phyloP scores from a whole-genome alignment of 2,329 filamentous ascomycete genomes.

The Aspergillus tubingensis region DNA sequence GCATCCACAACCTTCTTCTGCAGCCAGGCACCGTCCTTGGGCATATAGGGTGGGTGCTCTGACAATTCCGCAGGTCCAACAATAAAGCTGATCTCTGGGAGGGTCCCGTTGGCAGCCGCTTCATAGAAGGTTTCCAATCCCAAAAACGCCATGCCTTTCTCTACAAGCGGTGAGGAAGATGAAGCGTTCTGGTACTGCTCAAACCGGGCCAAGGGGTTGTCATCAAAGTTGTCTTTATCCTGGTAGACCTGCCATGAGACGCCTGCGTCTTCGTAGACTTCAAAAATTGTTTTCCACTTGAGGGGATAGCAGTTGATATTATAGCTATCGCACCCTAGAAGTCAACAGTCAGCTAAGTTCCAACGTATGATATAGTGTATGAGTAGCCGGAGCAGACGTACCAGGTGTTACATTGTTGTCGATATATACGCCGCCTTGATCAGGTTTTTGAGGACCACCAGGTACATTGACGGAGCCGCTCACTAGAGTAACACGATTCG shows the following conservation, averaged over 20 bases:
- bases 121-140: conserved; percentile 54
- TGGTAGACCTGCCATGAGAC: conserved; percentile 56
- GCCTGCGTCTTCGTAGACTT: conserved; percentile 52
- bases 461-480: conserved; percentile 56
- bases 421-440: conserved; percentile 51
- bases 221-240: conserved; percentile 55
- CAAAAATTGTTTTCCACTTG: conserved; percentile 56
- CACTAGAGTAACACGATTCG: conserved; percentile 55
- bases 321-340: conserved; percentile 45
- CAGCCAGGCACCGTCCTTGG: conserved; percentile 58
- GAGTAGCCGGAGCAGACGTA: conserved; percentile 15
- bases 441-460: conserved; percentile 46
- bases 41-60: conserved; percentile 57
- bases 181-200: conserved; percentile 53
- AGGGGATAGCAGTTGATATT: conserved; percentile 56
- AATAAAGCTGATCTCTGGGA: conserved; percentile 56
- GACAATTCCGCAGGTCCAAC: conserved; percentile 54
- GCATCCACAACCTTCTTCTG: conserved; percentile 56
- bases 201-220: conserved; percentile 58
- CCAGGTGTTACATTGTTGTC: conserved; percentile 56
- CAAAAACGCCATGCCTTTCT: conserved; percentile 51
- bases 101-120: conserved; percentile 52
- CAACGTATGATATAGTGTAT: background rate
- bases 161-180: conserved; percentile 43
- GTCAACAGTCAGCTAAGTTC: background rate